phyloP scores from a whole-genome alignment of 2,329 filamentous ascomycete genomes.

The Chrysosporium keratinophilum region DNA sequence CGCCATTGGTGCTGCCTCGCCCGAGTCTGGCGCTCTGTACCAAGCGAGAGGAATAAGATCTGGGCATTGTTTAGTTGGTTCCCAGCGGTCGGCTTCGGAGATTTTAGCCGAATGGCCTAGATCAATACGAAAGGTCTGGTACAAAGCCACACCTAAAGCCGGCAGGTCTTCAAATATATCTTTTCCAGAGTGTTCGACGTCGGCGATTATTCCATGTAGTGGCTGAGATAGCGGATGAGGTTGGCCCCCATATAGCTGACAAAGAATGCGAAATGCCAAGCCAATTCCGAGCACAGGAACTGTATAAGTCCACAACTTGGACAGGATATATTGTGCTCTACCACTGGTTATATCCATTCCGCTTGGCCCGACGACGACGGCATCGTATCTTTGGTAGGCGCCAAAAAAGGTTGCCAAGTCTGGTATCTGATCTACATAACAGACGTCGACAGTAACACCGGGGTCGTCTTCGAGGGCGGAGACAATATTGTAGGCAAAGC shows the following conservation, averaged over 20 bases:
- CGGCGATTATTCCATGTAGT: neutral
- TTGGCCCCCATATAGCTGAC: neutral
- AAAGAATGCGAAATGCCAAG: neutral
- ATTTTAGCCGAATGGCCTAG: slow-evolving; percentile 17
- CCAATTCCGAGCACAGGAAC: neutral
- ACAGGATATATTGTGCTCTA: neutral
- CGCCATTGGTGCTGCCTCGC: slow-evolving; percentile 58
- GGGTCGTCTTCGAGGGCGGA: neutral
- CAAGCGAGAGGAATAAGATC: slow-evolving; percentile 52
- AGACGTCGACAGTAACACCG: neutral
- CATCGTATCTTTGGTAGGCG: neutral
- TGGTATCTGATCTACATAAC: neutral
- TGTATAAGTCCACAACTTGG: neutral
- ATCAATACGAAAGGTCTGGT: neutral
- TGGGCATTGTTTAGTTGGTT: slow-evolving; percentile 25
- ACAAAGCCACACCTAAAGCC: neutral
- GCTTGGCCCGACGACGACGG: neutral
- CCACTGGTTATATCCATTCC: neutral
- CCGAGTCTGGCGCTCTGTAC: slow-evolving; percentile 33
- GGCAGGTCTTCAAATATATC: neutral
- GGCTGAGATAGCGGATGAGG: neutral
- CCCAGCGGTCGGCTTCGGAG: slow-evolving; percentile 27
- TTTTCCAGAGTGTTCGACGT: neutral
- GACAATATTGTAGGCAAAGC: too few species aligned
- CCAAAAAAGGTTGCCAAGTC: neutral